Evolutionary conservation across 2,329 filamentous ascomycete species (phyloP), one percentile per base, ranked within the genome.

Genomic region (Diaporthe sp.): DNA sequence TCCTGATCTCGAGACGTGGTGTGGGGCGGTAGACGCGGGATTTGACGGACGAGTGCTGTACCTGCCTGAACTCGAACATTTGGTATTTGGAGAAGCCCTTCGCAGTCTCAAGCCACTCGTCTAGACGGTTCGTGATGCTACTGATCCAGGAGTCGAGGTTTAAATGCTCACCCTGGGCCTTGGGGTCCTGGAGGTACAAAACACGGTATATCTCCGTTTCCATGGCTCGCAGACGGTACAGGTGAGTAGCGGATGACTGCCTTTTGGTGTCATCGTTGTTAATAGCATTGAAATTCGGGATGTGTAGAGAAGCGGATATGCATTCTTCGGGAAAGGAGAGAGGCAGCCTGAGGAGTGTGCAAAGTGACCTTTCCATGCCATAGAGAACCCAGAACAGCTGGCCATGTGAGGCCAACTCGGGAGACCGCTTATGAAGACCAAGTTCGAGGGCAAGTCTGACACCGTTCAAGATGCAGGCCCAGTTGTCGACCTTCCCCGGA

Each of bases 81-180:
- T 72, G 70, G 47, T 42, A 72, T 12, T 68, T 72, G 3, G 58
- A 68, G 32, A 72, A 72, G 17, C 59, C 58, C 25, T 55, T 47
- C 4, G 70, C 58, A 6, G 58, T 68, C 39, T 72, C 70, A 0
- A 72, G 55, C 70, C 70, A 72, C 35, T 72, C 58, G 8, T 72
- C 70, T 6, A 82, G 80, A 39, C 78, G 76, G 53, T 80, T 80
- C 13, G 82, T 83, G 30, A 83, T 79, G 73, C 81, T 81, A 76
- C 15, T 39, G 10, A 72, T 44, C 70, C 70, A 72, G 4, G 22
- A 10, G 39, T 68, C 59, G 39, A 72, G 50, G 30, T 68, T 35
- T 13, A 37, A 25, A 12, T 25, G 32, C 12, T 65, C 58, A 8
- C 32, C 59, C 25, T 68, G 47, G 37, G 70, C 70, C 5, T 55